These are phyloP conservation scores for Serpula lacrymans DNA, from an alignment of 768 basidiomycete species.

Conservation along the genomic window DNA sequence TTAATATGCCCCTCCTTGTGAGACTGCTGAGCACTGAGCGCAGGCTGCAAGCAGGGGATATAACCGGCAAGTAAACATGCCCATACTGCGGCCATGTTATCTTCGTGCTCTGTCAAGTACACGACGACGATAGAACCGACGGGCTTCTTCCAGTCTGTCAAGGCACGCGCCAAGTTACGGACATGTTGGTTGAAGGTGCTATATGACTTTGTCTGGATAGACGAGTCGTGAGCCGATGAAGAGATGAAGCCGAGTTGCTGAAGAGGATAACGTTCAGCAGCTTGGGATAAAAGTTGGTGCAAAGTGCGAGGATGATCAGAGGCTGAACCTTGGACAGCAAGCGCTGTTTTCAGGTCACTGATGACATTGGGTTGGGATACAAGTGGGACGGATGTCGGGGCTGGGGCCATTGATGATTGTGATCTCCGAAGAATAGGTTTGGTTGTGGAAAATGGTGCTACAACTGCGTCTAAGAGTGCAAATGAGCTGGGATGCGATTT, in stretches of 20 bases:
- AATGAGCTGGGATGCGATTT: no score
- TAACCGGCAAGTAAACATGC: slow-evolving; percentile 28
- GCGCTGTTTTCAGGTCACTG: background rate
- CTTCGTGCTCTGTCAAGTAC: slow-evolving; percentile 30
- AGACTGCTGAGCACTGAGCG: slow-evolving; percentile 28
- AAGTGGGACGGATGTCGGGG: background rate
- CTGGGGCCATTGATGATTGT: background rate
- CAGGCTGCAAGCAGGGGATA: slow-evolving; percentile 30
- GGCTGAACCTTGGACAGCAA: background rate
- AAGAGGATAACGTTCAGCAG: slow-evolving; percentile 15
- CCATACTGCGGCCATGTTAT: slow-evolving; percentile 31
- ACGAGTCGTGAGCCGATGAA: slow-evolving; percentile 26
- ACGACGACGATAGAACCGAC: slow-evolving; percentile 22
- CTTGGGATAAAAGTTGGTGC: slow-evolving; percentile 19
- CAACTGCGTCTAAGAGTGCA: no score
- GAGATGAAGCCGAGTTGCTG: slow-evolving; percentile 25
- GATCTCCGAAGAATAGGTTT: no score
- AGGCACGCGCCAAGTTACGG: slow-evolving; percentile 18
- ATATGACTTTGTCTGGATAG: slow-evolving; percentile 24
- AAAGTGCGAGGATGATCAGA: slow-evolving; percentile 12
- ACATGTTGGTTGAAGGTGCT: slow-evolving; percentile 13
- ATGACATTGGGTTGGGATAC: background rate
- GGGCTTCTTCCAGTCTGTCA: slow-evolving; percentile 21
- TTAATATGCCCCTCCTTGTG: slow-evolving; percentile 26
- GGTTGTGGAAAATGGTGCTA: no score